Base-by-base conservation (phyloP, 805 yeast species). In the Hyphopichia homilentoma region DNA sequence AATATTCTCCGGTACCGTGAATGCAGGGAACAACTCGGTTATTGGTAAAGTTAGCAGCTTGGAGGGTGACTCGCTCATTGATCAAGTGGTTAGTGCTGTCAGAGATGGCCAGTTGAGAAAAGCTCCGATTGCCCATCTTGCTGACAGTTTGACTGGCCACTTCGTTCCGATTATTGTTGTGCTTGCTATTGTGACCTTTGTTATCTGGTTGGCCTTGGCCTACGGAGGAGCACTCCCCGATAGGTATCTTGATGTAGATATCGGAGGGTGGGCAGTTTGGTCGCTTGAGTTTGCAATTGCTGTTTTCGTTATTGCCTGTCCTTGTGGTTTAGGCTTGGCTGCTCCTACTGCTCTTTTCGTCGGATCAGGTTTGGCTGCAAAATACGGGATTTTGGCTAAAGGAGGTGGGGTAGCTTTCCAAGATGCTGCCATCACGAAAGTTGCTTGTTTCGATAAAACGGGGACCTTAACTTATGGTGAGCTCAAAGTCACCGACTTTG, bases 401-500 rank as follows among this genome's bases (percentile, higher is more conserved):
- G 90, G 90, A 12, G 93, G 93, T 5, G 93, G 93, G 21, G 79
- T 77, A 29, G 87, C 90, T 2, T 82, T 84, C 50, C 88, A 84
- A 56, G 86, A 84, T 47, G 89, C 82, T 2, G 74, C 87, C 1
- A 62, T 61, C 16, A 65, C 81, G 18, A 73, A 76, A 34, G 71
- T 78, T 22, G 73, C 82, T 6, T 82, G 88, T 44, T 83, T 83
- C 48, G 93, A 83, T 55, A 83, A 83, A 44, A 83, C 90, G 0
- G 93, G 90, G 2, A 83, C 93, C 0, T 59, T 83, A 41, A 83
- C 93, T 0, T 78, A 78, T 16, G 85, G 85, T 1, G 75, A 75
- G 21, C 66, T 78, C 25, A 59, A 59, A 29, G 70, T 83, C 8
- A 76, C 83, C 0, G 75, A 81, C 44, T 68, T 57, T 46, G 54